Evolutionary conservation across 345 rosid genomes (phyloP), one percentile per base, ranked within the genome.

Genomic region (Excoecaria cochinchinensis): DNA sequence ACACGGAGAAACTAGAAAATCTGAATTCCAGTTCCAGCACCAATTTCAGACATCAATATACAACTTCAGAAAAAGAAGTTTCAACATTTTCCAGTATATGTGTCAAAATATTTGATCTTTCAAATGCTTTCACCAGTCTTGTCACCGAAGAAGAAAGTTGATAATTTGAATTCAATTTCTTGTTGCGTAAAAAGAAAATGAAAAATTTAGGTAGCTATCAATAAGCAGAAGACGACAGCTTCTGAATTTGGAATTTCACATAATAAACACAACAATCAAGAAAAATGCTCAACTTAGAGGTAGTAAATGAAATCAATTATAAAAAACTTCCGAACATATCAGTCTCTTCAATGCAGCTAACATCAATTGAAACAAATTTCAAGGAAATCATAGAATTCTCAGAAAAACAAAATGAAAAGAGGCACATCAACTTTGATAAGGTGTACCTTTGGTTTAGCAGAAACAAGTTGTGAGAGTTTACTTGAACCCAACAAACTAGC

Each of bases 401-500:
- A 0, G 4, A 47, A 46, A n/a, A 67, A 16, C 19, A 52, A 42
- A 19, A 46, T 22, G 40, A 13, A n/a, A 31, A 19, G 11, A 69
- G 52, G 48, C 38, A 50, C 12, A 52, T 22, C n/a, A 67, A 40
- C 21, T 60, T 44, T 5, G 8, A 78, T 48, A 44, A 6, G 48
- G 21, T 58, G 65, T 79, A 94, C 97, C 97, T 90, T 92, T 57
- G 84, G n/a, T 74, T 80, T 90, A 70, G 82, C 82, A 77, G 79
- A 48, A 80, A 87, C 81, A 76, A 85, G 88, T 70, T 78, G 84
- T 25, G 91, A 78, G 78, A 90, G 80, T 79, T 82, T 93, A 73
- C 39, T 74, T 67, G 86, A 79, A 47, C 64, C 70, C 73, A 77
- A 73, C 24, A 74, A 80, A 65, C 74, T 74, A 10, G 71, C 68